Evolutionary conservation across 1,139 yeast genomes (phyloP), one percentile per base, ranked within the genome.

Genomic region (Candida tetrigidarum): DNA sequence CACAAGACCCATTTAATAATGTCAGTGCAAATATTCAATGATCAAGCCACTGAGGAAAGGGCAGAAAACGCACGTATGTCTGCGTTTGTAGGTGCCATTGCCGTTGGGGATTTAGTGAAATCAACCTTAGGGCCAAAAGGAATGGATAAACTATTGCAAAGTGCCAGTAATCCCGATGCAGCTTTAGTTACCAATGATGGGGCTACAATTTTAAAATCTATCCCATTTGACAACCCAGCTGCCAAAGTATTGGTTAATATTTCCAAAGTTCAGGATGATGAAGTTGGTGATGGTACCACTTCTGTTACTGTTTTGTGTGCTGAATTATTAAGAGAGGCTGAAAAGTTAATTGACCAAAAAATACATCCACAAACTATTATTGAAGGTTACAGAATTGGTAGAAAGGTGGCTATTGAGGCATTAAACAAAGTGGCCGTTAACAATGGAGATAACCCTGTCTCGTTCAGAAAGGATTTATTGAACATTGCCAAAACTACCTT

Each of bases 261-360:
- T 50, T 86, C 97, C 44, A 93, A 93, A 67, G 98, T 93, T 30
- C 99, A 93, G 74, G 99, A 93, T 62, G 97, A 93, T 64, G 98
- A 93, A 66, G 96, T 93, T 59, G 99, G 99, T 45, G 99, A 93
- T 66, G 99, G 99, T 54, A 93, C 99, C 38, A 93, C 99, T 0
- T 89, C 97, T n/a, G 99, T 93, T 27, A 91, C 98, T 0, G 97
- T 93, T 11, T 74, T 93, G 47, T 82, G 95, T 43, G 93, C 97
- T 11, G 99, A 93, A 67, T 76, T 93, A 50, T 77, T 93, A 55
- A 83, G 96, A 63, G 98, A 95, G 69, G 98, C 99, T 27, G 99
- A 95, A 69, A 85, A 85, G 63, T 80, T 93, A 54, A 86, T 93
- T 46, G 97, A 91, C 54, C 88, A 86, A 64, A 92, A 87, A 64